phyloP scores from a whole-genome alignment of 305 asterid species.

The Solanum aculeatissimum region DNA sequence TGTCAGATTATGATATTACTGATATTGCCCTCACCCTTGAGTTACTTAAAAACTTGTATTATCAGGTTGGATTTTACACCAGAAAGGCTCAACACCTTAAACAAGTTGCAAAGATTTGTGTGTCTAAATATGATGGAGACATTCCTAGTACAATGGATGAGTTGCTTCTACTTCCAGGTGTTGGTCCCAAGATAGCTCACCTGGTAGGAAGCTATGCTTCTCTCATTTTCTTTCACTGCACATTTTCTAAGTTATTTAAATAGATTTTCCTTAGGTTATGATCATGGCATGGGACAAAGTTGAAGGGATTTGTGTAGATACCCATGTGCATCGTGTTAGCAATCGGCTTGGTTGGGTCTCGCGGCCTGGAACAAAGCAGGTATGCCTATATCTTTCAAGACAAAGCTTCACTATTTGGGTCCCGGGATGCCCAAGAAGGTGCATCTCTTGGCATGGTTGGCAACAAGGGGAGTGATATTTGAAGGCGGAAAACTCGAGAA shows the following conservation, averaged over 20 bases:
- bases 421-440: not conserved
- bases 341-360: slow-evolving; percentile 98
- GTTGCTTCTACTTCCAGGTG: slow-evolving; percentile 87
- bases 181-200: slow-evolving; percentile 99
- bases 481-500: not conserved
- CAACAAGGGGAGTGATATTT: not conserved
- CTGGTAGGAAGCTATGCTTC: slow-evolving; percentile 34
- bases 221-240: not conserved
- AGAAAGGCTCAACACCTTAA: slow-evolving; percentile 88
- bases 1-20: not conserved
- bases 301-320: slow-evolving; percentile 98
- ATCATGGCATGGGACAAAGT: slow-evolving; percentile 91
- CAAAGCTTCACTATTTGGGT: not conserved
- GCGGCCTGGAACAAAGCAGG: slow-evolving; percentile 70
- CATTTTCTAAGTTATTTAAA: not conserved
- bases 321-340: slow-evolving; percentile 91
- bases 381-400: slow-evolving; percentile 5
- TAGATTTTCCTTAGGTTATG: slow-evolving; percentile 51
- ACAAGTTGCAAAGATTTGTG: slow-evolving; percentile 70
- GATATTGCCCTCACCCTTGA: not conserved
- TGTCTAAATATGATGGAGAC: slow-evolving; percentile 60
- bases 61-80: slow-evolving; percentile 88
- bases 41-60: not conserved
- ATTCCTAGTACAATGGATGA: slow-evolving; percentile 76
- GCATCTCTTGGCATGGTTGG: not conserved